Conservation (phyloP, 129 eudicot genomes). For the Flaveria ramosissima region DNA sequence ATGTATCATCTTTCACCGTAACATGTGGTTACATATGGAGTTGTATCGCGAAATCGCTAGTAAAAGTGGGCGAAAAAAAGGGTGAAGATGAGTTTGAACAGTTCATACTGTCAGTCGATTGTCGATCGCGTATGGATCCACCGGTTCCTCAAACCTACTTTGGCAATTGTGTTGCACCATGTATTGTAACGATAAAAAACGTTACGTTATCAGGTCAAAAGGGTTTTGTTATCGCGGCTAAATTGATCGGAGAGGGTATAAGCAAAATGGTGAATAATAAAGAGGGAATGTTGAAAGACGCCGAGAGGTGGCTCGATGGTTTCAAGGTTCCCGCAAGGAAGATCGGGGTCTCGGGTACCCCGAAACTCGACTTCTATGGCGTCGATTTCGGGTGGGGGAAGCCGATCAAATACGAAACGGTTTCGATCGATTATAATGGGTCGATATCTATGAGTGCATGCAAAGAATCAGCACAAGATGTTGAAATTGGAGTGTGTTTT, state of each 20-base stretch:
- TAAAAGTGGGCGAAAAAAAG: constrained; percentile 5
- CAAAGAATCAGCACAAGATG: constrained; percentile 47
- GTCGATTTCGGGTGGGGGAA: constrained; percentile 67
- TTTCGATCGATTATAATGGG: constrained; percentile 38
- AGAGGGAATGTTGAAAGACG: constrained; percentile 48
- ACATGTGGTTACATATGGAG: constrained; percentile 43
- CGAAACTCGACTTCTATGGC: constrained; percentile 44
- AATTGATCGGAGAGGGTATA: constrained; percentile 39
- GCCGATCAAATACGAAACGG: constrained; percentile 44
- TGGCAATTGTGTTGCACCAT: constrained; percentile 54
- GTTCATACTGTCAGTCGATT: constrained; percentile 38
- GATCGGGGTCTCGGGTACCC: constrained; percentile 58
- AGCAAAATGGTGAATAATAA: constrained; percentile 38
- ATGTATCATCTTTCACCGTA: constrained; percentile 42
- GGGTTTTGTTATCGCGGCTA: constrained; percentile 43
- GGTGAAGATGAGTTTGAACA: constrained; percentile 44
- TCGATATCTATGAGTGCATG: constrained; percentile 41
- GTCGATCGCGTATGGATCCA: constrained; percentile 58
- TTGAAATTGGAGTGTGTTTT: constrained; percentile 51
- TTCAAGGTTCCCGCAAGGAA: constrained; percentile 31
- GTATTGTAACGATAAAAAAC: constrained; percentile 28
- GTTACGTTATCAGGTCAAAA: constrained; percentile 40
- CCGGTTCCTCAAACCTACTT: constrained; percentile 51
- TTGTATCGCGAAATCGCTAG: constrained; percentile 37
- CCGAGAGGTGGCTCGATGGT: constrained; percentile 41